A percentile compares a stretch with the other conserved stretches of the same genome.
Conservation (phyloP, 495 filamentous ascomycete genomes). For the Rusavskia elegans region DNA sequence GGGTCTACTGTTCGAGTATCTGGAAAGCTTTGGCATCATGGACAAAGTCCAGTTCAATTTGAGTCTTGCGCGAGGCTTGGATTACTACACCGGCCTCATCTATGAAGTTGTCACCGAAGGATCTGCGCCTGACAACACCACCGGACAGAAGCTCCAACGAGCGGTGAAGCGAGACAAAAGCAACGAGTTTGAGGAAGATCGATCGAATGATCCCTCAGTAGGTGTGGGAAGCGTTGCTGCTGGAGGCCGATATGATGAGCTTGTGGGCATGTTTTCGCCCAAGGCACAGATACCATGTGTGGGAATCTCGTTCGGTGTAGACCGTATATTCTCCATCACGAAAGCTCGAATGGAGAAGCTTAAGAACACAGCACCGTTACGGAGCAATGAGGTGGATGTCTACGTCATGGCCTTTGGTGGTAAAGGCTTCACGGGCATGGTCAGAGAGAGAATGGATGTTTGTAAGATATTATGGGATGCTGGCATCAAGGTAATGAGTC, state of each 20-base stretch:
- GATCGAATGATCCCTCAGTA: slow-evolving; percentile 64
- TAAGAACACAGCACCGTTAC: slow-evolving; percentile 29
- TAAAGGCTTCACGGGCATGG: slow-evolving; percentile 66
- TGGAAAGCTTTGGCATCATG: slow-evolving; percentile 56
- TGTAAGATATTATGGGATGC: slow-evolving; percentile 59
- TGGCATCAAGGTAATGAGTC: slow-evolving; percentile 47
- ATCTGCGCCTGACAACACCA: slow-evolving; percentile 42
- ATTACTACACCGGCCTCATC: slow-evolving; percentile 92
- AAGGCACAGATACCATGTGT: slow-evolving; percentile 82
- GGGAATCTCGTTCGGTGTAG: slow-evolving; percentile 87
- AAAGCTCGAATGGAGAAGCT: slow-evolving; percentile 57
- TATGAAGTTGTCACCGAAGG: slow-evolving; percentile 83
- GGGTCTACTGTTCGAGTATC: slow-evolving; percentile 63
- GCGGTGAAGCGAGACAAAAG: slow-evolving; percentile 35
- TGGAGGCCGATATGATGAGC: slow-evolving; percentile 82
- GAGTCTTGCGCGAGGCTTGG: slow-evolving; percentile 67
- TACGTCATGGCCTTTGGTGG: slow-evolving; percentile 90
- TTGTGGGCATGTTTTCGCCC: slow-evolving; percentile 82
- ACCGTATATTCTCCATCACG: slow-evolving; percentile 85
- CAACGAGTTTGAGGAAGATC: slow-evolving; percentile 43
- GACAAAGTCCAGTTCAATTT: slow-evolving; percentile 68
- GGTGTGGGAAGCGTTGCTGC: slow-evolving; percentile 81
- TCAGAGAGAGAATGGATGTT: slow-evolving; percentile 67
- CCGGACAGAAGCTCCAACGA: slow-evolving; percentile 29
- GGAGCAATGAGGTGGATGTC: slow-evolving; percentile 65